A percentile compares a stretch with the other conserved stretches of the same genome.
phyloP scores from a whole-genome alignment of 345 rosid genomes.

The Hibiscus trionum region DNA sequence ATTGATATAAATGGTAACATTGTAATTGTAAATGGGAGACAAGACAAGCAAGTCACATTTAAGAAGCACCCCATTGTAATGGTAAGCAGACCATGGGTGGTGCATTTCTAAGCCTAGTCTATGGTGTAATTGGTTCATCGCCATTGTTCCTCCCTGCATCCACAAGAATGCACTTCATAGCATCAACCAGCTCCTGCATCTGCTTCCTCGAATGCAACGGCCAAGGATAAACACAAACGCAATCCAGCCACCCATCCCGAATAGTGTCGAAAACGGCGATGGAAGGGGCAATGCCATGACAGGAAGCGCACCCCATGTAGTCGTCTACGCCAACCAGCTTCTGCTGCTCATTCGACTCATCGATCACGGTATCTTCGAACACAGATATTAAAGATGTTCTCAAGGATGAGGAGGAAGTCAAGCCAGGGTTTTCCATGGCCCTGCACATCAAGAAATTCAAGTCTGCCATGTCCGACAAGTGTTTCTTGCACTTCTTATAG shows the following conservation, averaged over 20 bases:
- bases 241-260: conserved; percentile 53
- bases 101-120: neutral
- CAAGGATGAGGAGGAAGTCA: conserved; percentile 35
- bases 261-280: conserved; percentile 56
- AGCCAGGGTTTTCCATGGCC: conserved; percentile 42
- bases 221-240: conserved; percentile 57
- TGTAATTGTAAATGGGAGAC: neutral
- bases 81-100: neutral
- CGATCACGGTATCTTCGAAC: conserved; percentile 37
- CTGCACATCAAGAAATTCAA: conserved; percentile 46
- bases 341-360: conserved; percentile 18
- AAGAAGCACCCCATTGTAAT: too few relatives aligned
- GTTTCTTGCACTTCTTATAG: conserved; percentile 29
- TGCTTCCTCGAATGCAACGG: conserved; percentile 83
- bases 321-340: conserved; percentile 31
- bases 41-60: neutral
- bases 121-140: neutral
- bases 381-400: conserved; percentile 39
- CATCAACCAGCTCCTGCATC: conserved; percentile 41
- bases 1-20: neutral
- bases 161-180: conserved; percentile 46
- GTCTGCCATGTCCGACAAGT: conserved; percentile 48
- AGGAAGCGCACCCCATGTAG: conserved; percentile 53
- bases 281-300: conserved; percentile 68
- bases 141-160: conserved; percentile 1